Base-by-base conservation (phyloP, 164 flowering plant genomes). In the Stephania yunnanensis region DNA sequence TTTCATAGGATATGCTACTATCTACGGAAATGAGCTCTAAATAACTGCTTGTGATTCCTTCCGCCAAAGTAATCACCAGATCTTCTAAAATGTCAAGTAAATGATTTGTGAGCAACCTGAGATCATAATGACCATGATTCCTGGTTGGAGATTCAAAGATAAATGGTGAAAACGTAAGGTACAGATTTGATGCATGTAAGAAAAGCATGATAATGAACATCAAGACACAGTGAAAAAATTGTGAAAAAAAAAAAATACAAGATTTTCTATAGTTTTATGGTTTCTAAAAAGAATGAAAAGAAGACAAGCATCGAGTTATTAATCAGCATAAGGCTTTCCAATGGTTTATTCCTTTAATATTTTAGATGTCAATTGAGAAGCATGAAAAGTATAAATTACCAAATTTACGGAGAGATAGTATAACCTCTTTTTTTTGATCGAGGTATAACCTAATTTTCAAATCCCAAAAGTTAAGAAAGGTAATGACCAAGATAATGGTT, bases 1-100 rank as follows among this genome's bases (percentile, higher is more conserved):
- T 84, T 82, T 91, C 92, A 81, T 79, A 82, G 46, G 94, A 85
- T 76, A 88, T 72, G 82, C 86, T 86, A 77, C 98, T 84, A 74
- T 95, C 99, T 72, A 95, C 92, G 69, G 99, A 95, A 78, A 95
- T 91, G 70, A 93, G 89, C 86, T 95, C 96, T 84, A 95, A 82
- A 81, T 89, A 93, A 70, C 81, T 80, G 80, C 89, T 84, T 77
- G 92, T 86, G 61, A 95, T 85, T 64, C 92, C 95, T 83, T 95
- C 99, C 13, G 98, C 98, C 77, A 95, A 72, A 70, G 86, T 85
- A 80, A 93, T 88, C 77, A 95, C 87, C 86, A 95, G 82, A 83
- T 95, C 99, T 86, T 93, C 98, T 79, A 95, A 86, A 75, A 95
- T 86, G 76, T 89, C 84, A 79, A 87, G 84, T 63, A 87, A 91